phyloP scores from a whole-genome alignment of 164 flowering plant species.

The Aristolochia californica region DNA sequence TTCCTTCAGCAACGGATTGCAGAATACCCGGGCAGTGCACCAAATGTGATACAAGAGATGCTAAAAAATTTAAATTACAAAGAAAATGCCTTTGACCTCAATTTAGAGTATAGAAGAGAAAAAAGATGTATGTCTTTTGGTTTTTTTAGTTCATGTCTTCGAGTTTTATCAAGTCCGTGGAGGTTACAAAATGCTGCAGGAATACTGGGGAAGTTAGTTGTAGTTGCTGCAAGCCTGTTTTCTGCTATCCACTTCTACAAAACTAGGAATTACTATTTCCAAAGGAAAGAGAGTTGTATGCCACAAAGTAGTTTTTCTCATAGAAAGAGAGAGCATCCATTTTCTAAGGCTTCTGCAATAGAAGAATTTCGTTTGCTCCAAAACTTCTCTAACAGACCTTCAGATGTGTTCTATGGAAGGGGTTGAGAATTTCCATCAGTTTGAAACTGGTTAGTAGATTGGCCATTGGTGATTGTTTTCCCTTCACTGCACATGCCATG shows the following conservation, averaged over 20 bases:
- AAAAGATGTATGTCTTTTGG: not conserved
- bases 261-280: not conserved
- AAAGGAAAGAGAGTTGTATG: not conserved
- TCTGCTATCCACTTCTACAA: constrained; percentile 7
- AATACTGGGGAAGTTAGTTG: constrained; percentile 4
- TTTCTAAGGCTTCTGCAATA: not conserved
- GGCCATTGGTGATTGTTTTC: no score
- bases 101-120: constrained; percentile 1
- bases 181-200: constrained; percentile 12
- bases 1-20: constrained; percentile 8
- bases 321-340: not conserved
- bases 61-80: constrained; percentile 9
- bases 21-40: constrained; percentile 12
- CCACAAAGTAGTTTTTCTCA: not conserved
- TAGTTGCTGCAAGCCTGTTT: constrained; percentile 1
- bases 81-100: not conserved
- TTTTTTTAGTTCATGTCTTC: constrained; percentile 8
- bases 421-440: constrained; percentile 6
- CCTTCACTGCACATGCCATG: no score
- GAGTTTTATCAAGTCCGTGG: constrained; percentile 8
- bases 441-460: not conserved
- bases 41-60: constrained; percentile 14
- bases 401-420: constrained; percentile 16
- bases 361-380: not conserved
- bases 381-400: constrained; percentile 5